Percentiles rank a stretch among this genome's conserved stretches.
These are phyloP conservation scores for Schwanniomyces occidentalis DNA, from an alignment of 805 yeast species.

Conservation along the genomic window DNA sequence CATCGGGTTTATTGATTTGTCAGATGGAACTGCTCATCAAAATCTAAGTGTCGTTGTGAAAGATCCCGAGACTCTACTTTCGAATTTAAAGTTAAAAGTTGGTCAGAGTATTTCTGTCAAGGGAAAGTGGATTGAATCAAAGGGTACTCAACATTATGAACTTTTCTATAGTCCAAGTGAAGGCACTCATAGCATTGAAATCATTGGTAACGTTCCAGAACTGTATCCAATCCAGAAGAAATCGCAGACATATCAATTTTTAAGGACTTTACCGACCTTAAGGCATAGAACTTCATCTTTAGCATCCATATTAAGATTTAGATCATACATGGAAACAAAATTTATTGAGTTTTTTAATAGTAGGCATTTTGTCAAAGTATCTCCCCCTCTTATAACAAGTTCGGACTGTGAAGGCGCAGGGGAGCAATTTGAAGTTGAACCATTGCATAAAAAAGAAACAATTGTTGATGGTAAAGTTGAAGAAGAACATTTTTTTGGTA, in stretches of 20 bases:
- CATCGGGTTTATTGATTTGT: constrained; percentile 74
- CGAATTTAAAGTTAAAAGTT: constrained; percentile 43
- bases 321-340: constrained; percentile 64
- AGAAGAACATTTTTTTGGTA: constrained; percentile 57
- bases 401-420: constrained; percentile 99
- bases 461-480: constrained; percentile 8
- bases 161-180: constrained; percentile 24
- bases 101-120: constrained; percentile 40
- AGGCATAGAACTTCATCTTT: constrained; percentile 73
- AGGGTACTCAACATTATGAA: constrained; percentile 35
- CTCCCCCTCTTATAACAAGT: constrained; percentile 84
- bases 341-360: constrained; percentile 55
- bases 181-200: constrained; percentile 31
- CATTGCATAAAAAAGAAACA: constrained; percentile 20
- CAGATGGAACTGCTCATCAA: constrained; percentile 69
- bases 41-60: constrained; percentile 51
- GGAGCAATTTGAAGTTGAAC: constrained; percentile 68
- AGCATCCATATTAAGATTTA: constrained; percentile 65
- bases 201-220: constrained; percentile 63
- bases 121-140: constrained; percentile 35
- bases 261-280: constrained; percentile 73
- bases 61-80: constrained; percentile 21
- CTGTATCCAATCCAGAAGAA: constrained; percentile 85
- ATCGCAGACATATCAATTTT: constrained; percentile 59
- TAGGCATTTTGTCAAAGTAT: constrained; percentile 63